Conservation (phyloP, 306 rosid genomes). For the Pachyrhizus erosus region DNA sequence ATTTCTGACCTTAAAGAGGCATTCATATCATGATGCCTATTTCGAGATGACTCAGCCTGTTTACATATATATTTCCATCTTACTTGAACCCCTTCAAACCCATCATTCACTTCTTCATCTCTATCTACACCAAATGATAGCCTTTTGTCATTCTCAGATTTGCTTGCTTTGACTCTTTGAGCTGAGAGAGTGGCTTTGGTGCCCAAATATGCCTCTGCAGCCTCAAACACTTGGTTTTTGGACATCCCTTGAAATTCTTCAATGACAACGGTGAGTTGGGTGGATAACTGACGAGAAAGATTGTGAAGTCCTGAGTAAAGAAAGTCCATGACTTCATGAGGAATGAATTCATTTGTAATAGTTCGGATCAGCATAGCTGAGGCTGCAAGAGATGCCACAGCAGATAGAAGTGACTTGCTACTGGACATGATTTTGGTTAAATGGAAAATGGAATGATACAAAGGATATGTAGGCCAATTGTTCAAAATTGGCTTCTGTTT, state of each 20-base stretch:
- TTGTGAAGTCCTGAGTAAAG: not conserved
- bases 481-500: not conserved
- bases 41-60: not conserved
- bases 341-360: constrained; percentile 37
- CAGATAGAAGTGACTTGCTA: constrained; percentile 10
- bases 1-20: constrained; percentile 15
- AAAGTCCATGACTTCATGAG: not conserved
- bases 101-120: constrained; percentile 48
- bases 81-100: constrained; percentile 44
- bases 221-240: constrained; percentile 54
- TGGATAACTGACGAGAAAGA: constrained; percentile 18
- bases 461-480: not conserved
- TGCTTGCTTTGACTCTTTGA: constrained; percentile 43
- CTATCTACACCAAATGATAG: constrained; percentile 45
- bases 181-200: constrained; percentile 46
- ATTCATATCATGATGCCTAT: not conserved
- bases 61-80: constrained; percentile 48
- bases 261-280: constrained; percentile 46
- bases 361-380: constrained; percentile 28
- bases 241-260: constrained; percentile 51
- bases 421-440: constrained; percentile 7
- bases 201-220: constrained; percentile 52
- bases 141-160: constrained; percentile 36
- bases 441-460: not conserved
- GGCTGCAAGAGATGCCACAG: constrained; percentile 38